Evolutionary conservation across 352 stramenopile genomes (phyloP), one percentile per base, ranked within the genome.

Genomic region (Elongisporangium undulatum): DNA sequence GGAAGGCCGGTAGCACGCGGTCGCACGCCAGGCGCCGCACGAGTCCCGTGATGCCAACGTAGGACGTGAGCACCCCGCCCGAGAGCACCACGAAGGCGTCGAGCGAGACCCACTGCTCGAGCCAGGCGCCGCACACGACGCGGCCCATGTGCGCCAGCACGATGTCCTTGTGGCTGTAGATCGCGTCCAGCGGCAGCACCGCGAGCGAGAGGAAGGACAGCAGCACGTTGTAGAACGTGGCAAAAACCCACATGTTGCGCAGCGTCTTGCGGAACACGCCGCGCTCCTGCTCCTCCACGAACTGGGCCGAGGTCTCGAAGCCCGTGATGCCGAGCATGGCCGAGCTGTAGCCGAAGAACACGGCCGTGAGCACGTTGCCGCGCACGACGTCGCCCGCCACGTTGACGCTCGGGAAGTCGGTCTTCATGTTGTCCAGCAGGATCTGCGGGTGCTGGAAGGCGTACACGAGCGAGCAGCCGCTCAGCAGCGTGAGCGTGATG

Each of bases 261-360:
- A 90, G 62, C 10, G 79, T 88, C 61, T 86, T 82, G 48, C 77
- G 67, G 61, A 97, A 97, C 8, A 97, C 87, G 2, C 88, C 86
- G 4, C 79, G 73, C 24, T 76, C 73, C 67, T 97, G 89, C 71
- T 96, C 83, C 65, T 97, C 89, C 13, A 97, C 85, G 74, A 97
- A 97, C 63, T 97, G 89, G 5, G 87, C 86, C 51, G 81, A 92
- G 0, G 84, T 96, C 72, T 97, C 91, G 56, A 97, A 97, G 22
- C 91, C 91, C 15, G 81, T 94, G 57, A 97, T 92, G 54, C 91
- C 91, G 19, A 97, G 72, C 85, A 97, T 96, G 3, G 90, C 89
- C 12, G 78, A 84, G 24, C 71, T 80, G 55, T 89, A 91, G 48
- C 87, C 87, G 54, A 87, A 96, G 61, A 92, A 92, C 22, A 92